Conservation (phyloP, 2,329 filamentous ascomycete genomes). For the Didymella lethalis region DNA sequence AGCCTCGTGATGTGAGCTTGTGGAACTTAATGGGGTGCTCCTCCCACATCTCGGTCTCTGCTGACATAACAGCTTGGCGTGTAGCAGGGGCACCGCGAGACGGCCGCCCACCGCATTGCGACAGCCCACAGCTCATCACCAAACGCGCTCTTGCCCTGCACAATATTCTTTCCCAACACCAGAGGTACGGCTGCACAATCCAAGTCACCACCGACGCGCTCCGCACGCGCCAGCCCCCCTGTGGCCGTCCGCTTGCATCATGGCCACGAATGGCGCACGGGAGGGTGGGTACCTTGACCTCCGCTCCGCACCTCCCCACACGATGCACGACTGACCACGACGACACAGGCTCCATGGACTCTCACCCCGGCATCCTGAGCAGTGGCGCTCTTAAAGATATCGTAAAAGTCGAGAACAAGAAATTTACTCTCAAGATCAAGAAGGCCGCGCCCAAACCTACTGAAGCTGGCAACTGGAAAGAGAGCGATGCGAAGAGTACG, state of each 20-base stretch:
- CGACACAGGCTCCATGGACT: slow-evolving; percentile 35
- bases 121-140: slow-evolving; percentile 32
- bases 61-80: slow-evolving; percentile 20
- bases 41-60: neutral
- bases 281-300: slow-evolving; percentile 41
- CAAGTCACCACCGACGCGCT: slow-evolving; percentile 30
- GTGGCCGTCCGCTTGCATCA: slow-evolving; percentile 21
- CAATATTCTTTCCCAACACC: slow-evolving; percentile 10
- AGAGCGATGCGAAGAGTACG: slow-evolving; percentile 69
- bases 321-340: slow-evolving; percentile 31
- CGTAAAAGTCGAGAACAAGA: slow-evolving; percentile 53
- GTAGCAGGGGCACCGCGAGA: slow-evolving; percentile 14
- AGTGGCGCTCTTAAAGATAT: slow-evolving; percentile 41
- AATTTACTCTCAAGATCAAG: slow-evolving; percentile 61
- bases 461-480: slow-evolving; percentile 75
- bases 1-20: too few relatives aligned
- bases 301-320: slow-evolving; percentile 24
- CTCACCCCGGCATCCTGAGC: slow-evolving; percentile 42
- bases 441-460: slow-evolving; percentile 68
- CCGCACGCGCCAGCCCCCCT: slow-evolving; percentile 46
- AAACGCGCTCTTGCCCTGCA: slow-evolving; percentile 15
- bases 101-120: slow-evolving; percentile 15
- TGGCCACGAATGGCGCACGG: slow-evolving; percentile 50
- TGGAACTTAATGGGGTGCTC: neutral
- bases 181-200: neutral